Conservation (phyloP, 1,284 basidiomycete genomes). For the Limonomyces culmigenus region DNA sequence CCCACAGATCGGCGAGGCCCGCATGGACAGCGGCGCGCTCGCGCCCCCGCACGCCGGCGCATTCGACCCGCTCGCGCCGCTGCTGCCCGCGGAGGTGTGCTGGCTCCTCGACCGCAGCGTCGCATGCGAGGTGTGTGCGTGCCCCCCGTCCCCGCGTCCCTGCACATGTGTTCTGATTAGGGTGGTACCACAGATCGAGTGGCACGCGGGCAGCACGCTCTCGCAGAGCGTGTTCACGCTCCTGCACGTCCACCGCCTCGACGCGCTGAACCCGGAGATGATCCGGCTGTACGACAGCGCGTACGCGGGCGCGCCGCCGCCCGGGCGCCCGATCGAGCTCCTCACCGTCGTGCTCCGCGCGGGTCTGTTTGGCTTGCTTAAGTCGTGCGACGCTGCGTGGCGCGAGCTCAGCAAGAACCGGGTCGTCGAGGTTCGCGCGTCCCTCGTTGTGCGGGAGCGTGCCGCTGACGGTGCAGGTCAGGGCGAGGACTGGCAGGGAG, state of each 20-base stretch:
- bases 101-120: slow-evolving; percentile 76
- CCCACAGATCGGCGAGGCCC: slow-evolving; percentile 70
- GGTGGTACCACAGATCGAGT: slow-evolving; percentile 58
- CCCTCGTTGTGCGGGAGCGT: slow-evolving; percentile 2
- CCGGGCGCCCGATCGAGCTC: slow-evolving; percentile 34
- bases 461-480: slow-evolving; percentile 12
- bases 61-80: slow-evolving; percentile 49
- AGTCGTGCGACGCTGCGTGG: slow-evolving; percentile 74
- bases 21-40: slow-evolving; percentile 66
- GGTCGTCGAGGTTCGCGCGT: slow-evolving; percentile 54
- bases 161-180: slow-evolving; percentile 6
- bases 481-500: slow-evolving; percentile 79
- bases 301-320: slow-evolving; percentile 12
- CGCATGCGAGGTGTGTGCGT: slow-evolving; percentile 56
- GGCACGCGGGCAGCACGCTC: slow-evolving; percentile 73
- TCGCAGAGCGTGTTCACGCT: slow-evolving; percentile 78
- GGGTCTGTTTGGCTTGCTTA: slow-evolving; percentile 58
- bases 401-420: slow-evolving; percentile 59
- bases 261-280: slow-evolving; percentile 10
- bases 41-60: slow-evolving; percentile 16
- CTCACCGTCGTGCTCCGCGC: slow-evolving; percentile 57
- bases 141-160: slow-evolving; percentile 6
- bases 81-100: slow-evolving; percentile 64
- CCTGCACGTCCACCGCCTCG: slow-evolving; percentile 58
- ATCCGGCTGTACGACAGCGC: neutral